A percentile compares a stretch with the other conserved stretches of the same genome.
These are phyloP conservation scores for Phylloboletellus chloephorus DNA, from an alignment of 1,284 basidiomycete genomes.

Conservation along the genomic window DNA sequence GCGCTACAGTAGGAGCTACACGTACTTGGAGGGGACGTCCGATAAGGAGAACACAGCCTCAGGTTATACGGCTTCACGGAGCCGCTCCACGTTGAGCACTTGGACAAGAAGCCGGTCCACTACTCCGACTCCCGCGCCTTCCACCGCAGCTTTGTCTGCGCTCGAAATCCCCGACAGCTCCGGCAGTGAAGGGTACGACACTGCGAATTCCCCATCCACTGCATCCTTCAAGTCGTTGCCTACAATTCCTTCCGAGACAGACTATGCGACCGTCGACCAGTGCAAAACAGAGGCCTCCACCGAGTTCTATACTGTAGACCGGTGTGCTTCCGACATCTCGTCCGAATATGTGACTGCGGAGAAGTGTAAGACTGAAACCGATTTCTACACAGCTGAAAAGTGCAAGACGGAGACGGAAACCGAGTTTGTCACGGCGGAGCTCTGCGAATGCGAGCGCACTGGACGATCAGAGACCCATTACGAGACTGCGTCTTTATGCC, in stretches of 20 bases:
- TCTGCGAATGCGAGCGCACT: conserved; percentile 40
- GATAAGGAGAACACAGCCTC: conserved; percentile 52
- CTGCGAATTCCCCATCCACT: conserved; percentile 37
- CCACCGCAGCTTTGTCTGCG: conserved; percentile 23
- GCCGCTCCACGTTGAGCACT: conserved; percentile 32
- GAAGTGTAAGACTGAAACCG: conserved; percentile 44
- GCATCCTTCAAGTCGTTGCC: conserved; percentile 41
- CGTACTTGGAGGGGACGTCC: conserved; percentile 36
- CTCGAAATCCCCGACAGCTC: conserved; percentile 30
- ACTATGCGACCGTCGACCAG: conserved; percentile 49
- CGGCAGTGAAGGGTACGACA: conserved; percentile 32
- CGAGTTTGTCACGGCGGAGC: conserved; percentile 48
- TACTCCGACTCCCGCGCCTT: conserved; percentile 29
- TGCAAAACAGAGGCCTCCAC: conserved; percentile 41
- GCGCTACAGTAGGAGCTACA: conserved; percentile 35
- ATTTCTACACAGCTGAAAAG: conserved; percentile 42
- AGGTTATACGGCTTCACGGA: conserved; percentile 28
- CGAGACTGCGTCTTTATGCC: conserved; percentile 46
- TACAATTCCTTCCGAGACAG: conserved; percentile 49
- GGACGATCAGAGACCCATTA: conserved; percentile 44
- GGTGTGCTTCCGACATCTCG: conserved; percentile 30
- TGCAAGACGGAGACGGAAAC: conserved; percentile 45
- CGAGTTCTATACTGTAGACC: conserved; percentile 45
- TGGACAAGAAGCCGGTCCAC: conserved; percentile 33
- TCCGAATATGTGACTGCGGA: conserved; percentile 47